Evolutionary conservation across 1,284 basidiomycete genomes (phyloP).

Genomic region (Meira miltonrushii): DNA sequence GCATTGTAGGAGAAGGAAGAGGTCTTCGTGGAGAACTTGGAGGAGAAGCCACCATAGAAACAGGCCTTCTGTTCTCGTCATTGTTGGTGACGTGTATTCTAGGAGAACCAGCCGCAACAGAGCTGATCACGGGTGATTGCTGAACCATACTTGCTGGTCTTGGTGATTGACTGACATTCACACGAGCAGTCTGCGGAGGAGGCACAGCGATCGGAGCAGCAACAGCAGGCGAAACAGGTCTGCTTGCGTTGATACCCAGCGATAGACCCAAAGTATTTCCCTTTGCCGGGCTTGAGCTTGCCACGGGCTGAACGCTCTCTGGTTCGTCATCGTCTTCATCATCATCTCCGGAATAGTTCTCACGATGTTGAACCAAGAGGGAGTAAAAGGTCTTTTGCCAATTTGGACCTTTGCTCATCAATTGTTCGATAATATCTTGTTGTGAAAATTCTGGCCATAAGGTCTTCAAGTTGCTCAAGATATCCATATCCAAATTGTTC

Average conservation of each 20-base stretch:
- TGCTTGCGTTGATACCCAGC: constrained; percentile 10
- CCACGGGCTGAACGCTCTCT: background rate
- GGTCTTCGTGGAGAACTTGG: constrained; percentile 1
- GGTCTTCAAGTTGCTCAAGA: constrained; percentile 82
- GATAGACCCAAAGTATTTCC: constrained; percentile 17
- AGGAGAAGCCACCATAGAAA: background rate
- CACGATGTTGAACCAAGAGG: constrained; percentile 45
- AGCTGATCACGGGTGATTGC: too few species aligned
- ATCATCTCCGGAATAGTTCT: constrained; percentile 46
- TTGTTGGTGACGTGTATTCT: too few species aligned
- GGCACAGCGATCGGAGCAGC: too few species aligned
- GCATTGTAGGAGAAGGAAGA: background rate
- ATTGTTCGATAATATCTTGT: constrained; percentile 32
- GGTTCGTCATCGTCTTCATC: constrained; percentile 33
- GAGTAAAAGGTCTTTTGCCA: constrained; percentile 53
- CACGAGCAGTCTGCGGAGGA: too few species aligned
- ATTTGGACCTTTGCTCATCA: constrained; percentile 34
- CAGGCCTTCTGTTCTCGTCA: background rate
- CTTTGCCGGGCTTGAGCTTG: background rate
- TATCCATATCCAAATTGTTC: constrained; percentile 70
- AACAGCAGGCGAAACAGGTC: too few species aligned
- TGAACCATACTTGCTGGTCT: too few species aligned
- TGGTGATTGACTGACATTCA: too few species aligned
- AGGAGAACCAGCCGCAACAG: too few species aligned
- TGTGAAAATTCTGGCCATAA: constrained; percentile 63